Conservation (phyloP, 768 basidiomycete species). For the Trametes elegans region DNA sequence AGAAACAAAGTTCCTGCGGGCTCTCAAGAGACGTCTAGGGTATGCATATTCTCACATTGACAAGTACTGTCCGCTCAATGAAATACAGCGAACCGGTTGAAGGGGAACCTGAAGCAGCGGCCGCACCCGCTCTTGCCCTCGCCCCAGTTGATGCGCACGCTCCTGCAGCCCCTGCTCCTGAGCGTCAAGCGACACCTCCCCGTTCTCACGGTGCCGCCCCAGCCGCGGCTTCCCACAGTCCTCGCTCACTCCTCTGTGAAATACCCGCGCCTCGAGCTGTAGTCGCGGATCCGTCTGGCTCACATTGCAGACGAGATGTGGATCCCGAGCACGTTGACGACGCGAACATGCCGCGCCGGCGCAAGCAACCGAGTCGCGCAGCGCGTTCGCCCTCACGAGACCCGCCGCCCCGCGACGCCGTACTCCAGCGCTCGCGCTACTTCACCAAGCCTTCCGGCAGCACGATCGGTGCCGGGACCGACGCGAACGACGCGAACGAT, state of each 20-base stretch:
- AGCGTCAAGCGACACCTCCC: no score
- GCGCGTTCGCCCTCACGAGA: constrained; percentile 19
- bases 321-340: constrained; percentile 24
- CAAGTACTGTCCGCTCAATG: not conserved
- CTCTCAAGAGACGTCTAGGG: constrained; percentile 68
- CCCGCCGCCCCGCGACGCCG: constrained; percentile 18
- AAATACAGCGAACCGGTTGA: constrained; percentile 3
- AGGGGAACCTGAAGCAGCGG: not conserved
- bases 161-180: no score
- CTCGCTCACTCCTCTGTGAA: constrained; percentile 25
- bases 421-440: constrained; percentile 20
- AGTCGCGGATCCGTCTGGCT: constrained; percentile 21
- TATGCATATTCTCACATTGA: constrained; percentile 33
- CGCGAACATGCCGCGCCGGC: constrained; percentile 23
- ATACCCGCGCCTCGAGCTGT: constrained; percentile 17
- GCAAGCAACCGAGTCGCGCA: constrained; percentile 22
- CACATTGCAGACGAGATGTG: not conserved
- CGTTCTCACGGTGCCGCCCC: no score
- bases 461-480: not conserved
- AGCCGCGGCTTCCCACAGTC: no score
- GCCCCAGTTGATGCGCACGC: no score
- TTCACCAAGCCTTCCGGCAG: constrained; percentile 7
- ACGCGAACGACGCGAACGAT: not conserved
- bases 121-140: not conserved
- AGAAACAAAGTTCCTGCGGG: constrained; percentile 56